Base-by-base conservation (phyloP, 805 yeast species). In the Ogataea kodamae region DNA sequence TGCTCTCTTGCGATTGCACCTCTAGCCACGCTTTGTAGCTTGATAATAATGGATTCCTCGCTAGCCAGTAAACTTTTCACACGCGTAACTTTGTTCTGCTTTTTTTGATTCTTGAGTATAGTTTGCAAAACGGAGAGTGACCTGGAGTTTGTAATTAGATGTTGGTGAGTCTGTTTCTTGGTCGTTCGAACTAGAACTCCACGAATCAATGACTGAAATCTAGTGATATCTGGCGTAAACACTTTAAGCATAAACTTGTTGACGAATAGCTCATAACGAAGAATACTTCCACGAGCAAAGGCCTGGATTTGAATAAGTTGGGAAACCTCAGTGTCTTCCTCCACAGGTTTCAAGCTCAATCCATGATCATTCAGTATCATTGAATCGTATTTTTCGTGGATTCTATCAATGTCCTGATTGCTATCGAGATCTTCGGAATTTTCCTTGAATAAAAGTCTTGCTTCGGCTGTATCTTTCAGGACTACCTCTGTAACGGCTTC, bases 191-290 rank as follows among this genome's bases (percentile, higher is more conserved):
- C 28, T n/a, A 65, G 23, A 8, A 60, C 54, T 7, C 85, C 84
- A 54, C 85, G 67, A 6, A 72, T 58, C 0, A 67, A 46, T 0
- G 81, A 60, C 46, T 76, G 77, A 13, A 81, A 58, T 7, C 50
- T 54, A 3, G 69, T 55, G 14, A 81, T 50, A 14, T 72, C 74
- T 9, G 68, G 71, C 5, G 67, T 68, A 46, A 74, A 75, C 1
- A 83, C 70, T 39, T 69, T 72, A 18, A 83, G 52, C 64, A 82
- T 68, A 39, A 79, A 78, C 37, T 68, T 68, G 45, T 74, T 72
- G 21, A 83, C 81, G 54, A 76, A 78, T 62, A 78, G 64, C 13
- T 62, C 61, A 52, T 79, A 83, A 33, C 96, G 68, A 35, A 74
- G 62, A 24, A 76, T 64, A 0, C 84, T 77, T 12, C 92, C 95